Conservation (phyloP, 139 green algal species). For the Pseudopediastrum boryanum region DNA sequence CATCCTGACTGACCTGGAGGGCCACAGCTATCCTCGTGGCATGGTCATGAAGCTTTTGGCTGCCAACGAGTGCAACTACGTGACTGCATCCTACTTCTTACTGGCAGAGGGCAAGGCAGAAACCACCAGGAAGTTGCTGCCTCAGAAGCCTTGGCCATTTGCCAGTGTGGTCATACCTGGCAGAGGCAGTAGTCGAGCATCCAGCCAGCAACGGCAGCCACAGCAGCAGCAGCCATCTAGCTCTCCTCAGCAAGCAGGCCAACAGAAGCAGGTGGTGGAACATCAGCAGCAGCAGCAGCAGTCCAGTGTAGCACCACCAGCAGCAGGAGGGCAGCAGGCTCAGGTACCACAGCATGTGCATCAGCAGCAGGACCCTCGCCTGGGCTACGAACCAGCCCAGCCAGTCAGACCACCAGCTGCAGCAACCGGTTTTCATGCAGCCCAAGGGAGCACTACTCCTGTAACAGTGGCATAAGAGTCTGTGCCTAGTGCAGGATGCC, state of each 20-base stretch:
- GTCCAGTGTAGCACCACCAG: not conserved
- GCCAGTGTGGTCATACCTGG: constrained; percentile 6
- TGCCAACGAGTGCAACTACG: constrained; percentile 53
- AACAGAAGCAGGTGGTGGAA: not conserved
- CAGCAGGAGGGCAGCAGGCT: too few species aligned
- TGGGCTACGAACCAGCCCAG: too few species aligned
- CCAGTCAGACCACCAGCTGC: too few species aligned
- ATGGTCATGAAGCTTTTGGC: constrained; percentile 41
- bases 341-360: too few species aligned
- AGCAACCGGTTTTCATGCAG: too few species aligned
- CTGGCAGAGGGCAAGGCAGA: constrained; percentile 59
- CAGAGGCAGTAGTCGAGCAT: not conserved
- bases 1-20: constrained; percentile 52
- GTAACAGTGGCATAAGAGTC: too few species aligned
- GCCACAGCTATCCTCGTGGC: constrained; percentile 41
- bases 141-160: constrained; percentile 18
- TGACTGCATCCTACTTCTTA: constrained; percentile 67
- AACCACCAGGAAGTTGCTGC: constrained; percentile 23
- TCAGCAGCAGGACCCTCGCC: too few species aligned
- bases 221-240: constrained; percentile 6
- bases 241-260: not conserved
- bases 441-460: too few species aligned
- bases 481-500: too few species aligned
- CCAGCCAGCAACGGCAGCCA: constrained; percentile 1
- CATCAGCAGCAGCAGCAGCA: not conserved